Evolutionary conservation across 78 protist species (phyloP), one percentile per base, ranked within the genome.

Genomic region (Speleostelium caveatum): DNA sequence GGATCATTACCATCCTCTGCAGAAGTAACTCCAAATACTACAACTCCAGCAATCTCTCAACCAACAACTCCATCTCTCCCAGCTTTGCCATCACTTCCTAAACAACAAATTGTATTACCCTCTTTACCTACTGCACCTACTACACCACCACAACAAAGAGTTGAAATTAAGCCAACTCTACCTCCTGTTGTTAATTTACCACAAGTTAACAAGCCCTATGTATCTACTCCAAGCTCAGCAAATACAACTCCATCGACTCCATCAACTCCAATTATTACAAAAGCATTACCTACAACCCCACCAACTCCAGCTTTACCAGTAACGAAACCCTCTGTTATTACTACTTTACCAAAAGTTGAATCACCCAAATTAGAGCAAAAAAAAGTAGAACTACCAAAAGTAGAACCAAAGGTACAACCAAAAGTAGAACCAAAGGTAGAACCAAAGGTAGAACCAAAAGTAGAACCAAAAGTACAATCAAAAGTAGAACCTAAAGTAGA

Each of bases 131-230:
- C 10, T 45, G n/a, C n/a, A n/a, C n/a, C n/a, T n/a, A n/a, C n/a
- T n/a, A n/a, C 14, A 49, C 56, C 14, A 49, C 63, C 63, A 58
- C 63, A 58, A 58, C 63, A 4, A 19, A 10, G 6, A 14, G 53
- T 45, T 45, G 53, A 45, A 45, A 10, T 45, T 45, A 45, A 45
- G 10, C 6, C 7, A 58, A 8, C 7, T 19, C 63, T 17, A 58
- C 30, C 7, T 19, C 24, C 66, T 26, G 22, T 24, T 55, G 83
- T 74, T n/a, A n/a, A 26, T 5, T 58, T 74, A 39, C 83, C 83
- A 74, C 35, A 61, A 53, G 53, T 53, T 10, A 14, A 36, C 17
- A 32, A 45, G 53, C 76, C 88, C 17, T 35, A 38, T 32, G 42
- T 45, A 6, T 8, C 3, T 6, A 6, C 3, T 6, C 69, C 69